Conservation (phyloP, 2,329 filamentous ascomycete genomes). For the Myriosclerotinia curreyana region DNA sequence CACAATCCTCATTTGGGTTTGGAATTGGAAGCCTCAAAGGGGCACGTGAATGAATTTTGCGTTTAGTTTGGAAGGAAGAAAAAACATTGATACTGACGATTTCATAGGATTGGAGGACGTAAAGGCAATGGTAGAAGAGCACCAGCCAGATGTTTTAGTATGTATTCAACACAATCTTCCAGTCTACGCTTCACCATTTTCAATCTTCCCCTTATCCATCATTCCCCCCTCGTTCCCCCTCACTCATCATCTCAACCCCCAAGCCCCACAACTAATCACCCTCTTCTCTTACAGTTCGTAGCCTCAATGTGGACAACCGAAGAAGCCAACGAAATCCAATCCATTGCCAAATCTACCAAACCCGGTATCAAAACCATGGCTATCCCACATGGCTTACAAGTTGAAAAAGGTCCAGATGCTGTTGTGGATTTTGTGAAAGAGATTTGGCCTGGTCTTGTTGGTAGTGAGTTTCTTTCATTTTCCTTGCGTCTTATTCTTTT, state of each 20-base stretch:
- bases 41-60: background rate
- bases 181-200: background rate
- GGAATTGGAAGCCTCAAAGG: no score
- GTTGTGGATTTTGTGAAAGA: conserved; percentile 52
- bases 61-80: no score
- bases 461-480: conserved; percentile 9
- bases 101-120: conserved; percentile 54
- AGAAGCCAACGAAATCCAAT: conserved; percentile 46
- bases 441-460: conserved; percentile 36
- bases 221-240: background rate
- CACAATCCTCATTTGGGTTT: background rate
- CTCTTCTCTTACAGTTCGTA: conserved; percentile 48
- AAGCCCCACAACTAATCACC: background rate
- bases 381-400: conserved; percentile 53
- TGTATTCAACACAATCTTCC: conserved; percentile 22
- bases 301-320: conserved; percentile 54
- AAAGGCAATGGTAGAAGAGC: conserved; percentile 49
- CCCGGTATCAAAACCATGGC: conserved; percentile 51
- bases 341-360: conserved; percentile 44
- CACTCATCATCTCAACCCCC: background rate
- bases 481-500: background rate
- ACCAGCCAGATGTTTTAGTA: conserved; percentile 55
- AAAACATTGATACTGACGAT: background rate
- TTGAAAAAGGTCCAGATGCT: conserved; percentile 52
- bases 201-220: no score